Evolutionary conservation across 2,329 filamentous ascomycete genomes (phyloP), one percentile per base, ranked within the genome.

Genomic region (Cytospora paraplurivora): DNA sequence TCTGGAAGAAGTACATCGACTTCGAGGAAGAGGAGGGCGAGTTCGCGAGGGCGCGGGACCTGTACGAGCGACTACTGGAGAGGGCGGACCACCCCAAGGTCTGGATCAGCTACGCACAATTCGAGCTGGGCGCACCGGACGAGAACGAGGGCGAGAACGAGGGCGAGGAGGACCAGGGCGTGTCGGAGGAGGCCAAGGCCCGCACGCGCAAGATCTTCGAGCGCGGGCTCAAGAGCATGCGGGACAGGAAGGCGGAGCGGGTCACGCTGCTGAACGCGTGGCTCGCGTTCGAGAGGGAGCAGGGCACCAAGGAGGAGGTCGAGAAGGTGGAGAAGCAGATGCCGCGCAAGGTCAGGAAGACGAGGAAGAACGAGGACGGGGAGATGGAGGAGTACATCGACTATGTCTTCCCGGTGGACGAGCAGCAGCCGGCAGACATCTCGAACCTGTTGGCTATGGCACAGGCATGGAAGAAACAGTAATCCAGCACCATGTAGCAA

Each of bases 61-160:
- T 99, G 52, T 99, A 98, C 78, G 94, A 98, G 79, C 87, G 94
- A 8, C 83, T 99, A 13, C 84, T 99, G 51, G 83, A 92, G 72
- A 97, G 96, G 86, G 97, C 95, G n/a, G 89, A 95, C 72, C 95
- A 99, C 73, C 93, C 97, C 81, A 99, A 98, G 82, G 95, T 99
- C 65, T 99, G 95, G 95, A 96, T 95, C 76, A 94, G 91, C 75
- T 99, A 94, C 78, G 95, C 95, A n/a, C 91, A 96, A 75, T 98
- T 99, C 73, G 95, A 99, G 77, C 92, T 98, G 79, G 94, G 95
- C 74, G 88, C 97, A 0, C 92, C 93, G 52, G 93, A 96, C 63
- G 85, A 86, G 55, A 84, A 85, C 50, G 88, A 77, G 4, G 78
- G 80, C 12, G 81, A 84, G 27, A 83, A 83, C 11, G 82, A 81